These are phyloP conservation scores for Neurospora intermedia DNA, from an alignment of 495 filamentous ascomycete species.

Conservation along the genomic window DNA sequence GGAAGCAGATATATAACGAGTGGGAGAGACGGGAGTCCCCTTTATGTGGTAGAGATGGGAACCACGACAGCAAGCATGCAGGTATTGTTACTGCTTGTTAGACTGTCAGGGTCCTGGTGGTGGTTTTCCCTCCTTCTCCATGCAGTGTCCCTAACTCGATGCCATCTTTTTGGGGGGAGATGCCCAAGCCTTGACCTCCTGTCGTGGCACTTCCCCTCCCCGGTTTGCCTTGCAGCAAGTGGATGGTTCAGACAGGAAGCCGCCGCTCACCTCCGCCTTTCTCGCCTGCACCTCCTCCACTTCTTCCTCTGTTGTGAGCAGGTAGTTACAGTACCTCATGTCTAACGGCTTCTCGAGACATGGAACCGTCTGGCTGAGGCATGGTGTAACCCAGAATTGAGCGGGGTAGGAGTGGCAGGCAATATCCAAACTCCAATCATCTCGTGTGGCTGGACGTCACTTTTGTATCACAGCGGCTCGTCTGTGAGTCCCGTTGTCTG, in stretches of 20 bases:
- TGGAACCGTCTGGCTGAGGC: constrained; percentile 6
- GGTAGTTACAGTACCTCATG: too few relatives aligned
- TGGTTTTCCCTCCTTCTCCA: neutral
- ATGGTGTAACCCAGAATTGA: constrained; percentile 8
- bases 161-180: neutral
- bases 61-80: neutral
- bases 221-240: neutral
- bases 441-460: constrained; percentile 15
- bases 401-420: constrained; percentile 23
- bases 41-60: constrained; percentile 12
- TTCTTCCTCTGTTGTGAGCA: neutral
- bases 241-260: neutral
- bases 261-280: neutral
- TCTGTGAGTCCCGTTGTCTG: constrained; percentile 3
- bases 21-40: constrained; percentile 10
- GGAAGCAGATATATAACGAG: neutral
- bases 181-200: neutral
- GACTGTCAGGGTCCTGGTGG: neutral
- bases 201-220: neutral
- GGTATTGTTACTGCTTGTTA: neutral
- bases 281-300: neutral
- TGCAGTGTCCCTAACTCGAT: neutral
- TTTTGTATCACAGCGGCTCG: constrained; percentile 7
- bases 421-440: constrained; percentile 24
- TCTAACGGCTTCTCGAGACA: neutral